Evolutionary conservation across 371 early-diverging fungal genomes (phyloP), one percentile per base, ranked within the genome.

Genomic region (Circinella minor): DNA sequence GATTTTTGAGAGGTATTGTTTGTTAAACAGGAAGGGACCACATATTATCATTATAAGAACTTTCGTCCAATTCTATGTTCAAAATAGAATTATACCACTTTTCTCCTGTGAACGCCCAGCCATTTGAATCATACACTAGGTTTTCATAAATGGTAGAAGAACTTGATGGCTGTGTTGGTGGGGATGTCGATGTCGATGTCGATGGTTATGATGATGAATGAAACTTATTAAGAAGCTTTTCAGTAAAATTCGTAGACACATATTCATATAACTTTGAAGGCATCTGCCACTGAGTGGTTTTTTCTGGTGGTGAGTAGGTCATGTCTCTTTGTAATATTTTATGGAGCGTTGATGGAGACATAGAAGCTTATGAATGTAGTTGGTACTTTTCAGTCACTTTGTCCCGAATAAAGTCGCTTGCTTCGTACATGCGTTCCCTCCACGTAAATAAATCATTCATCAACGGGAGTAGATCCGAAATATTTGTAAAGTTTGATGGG

Each of bases 291-390:
- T 60, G 13, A 11, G 38, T 60, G 13, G 60, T 3, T 37, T 60
- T 34, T 36, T 60, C 60, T 60, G 60, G 60, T 36, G 60, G 60
- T 34, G 60, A 60, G 36, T 60, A 60, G 13, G 60, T 34, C 36
- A 37, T 60, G 36, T 60, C 60, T 34, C 38, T 57, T 57, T 60
- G 60, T 15, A 60, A 36, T 13, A 37, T 37, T 6, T 14, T 18
- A 20, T 60, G 60, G 3, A 20, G 14, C 20, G 60, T 36, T 14
- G 60, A 14, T 37, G 38, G 38, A 60, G 43, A 37, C 60, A 15
- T 34, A 14, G 14, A n/a, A n/a, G n/a, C 60, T 37, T 27, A 4
- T 60, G 20, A 34, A 36, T 20, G 36, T 60, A 18, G 36, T 18
- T 36, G n/a, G 20, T 60, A 37, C 17, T 60, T 34, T 14, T 60